Conservation (phyloP, 148 eudicot species). For the Heliamphora exappendiculata region DNA sequence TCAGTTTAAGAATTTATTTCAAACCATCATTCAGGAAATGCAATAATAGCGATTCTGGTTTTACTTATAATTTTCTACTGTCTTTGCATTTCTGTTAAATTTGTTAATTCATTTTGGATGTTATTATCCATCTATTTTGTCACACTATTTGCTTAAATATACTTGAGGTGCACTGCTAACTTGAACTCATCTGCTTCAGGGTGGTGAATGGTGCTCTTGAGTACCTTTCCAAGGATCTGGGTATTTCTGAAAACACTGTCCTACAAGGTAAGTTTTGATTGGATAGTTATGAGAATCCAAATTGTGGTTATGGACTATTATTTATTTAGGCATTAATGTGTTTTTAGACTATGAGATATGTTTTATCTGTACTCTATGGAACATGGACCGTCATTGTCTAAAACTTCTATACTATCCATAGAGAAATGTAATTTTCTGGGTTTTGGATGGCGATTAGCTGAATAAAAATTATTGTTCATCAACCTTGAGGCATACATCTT, state of each 20-base stretch:
- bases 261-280: conserved; percentile 66
- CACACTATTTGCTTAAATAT: background rate
- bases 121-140: background rate
- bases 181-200: conserved; percentile 38
- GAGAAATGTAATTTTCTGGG: background rate
- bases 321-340: background rate
- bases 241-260: conserved; percentile 75
- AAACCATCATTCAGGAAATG: background rate
- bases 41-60: background rate
- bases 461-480: background rate
- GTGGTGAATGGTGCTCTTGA: conserved; percentile 97
- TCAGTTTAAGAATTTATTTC: background rate
- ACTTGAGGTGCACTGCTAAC: background rate
- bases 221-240: conserved; percentile 83
- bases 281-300: conserved; percentile 3
- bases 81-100: background rate
- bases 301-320: background rate
- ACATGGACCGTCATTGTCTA: background rate
- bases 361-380: background rate
- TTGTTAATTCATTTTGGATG: background rate
- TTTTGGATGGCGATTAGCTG: background rate
- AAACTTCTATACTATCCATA: background rate
- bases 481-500: background rate
- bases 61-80: background rate
- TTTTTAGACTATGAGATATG: background rate